A percentile compares a stretch with the other conserved stretches of the same genome.
Evolutionary conservation across 1,139 yeast species (phyloP).

Genomic region (Taphrina flavorubra): DNA sequence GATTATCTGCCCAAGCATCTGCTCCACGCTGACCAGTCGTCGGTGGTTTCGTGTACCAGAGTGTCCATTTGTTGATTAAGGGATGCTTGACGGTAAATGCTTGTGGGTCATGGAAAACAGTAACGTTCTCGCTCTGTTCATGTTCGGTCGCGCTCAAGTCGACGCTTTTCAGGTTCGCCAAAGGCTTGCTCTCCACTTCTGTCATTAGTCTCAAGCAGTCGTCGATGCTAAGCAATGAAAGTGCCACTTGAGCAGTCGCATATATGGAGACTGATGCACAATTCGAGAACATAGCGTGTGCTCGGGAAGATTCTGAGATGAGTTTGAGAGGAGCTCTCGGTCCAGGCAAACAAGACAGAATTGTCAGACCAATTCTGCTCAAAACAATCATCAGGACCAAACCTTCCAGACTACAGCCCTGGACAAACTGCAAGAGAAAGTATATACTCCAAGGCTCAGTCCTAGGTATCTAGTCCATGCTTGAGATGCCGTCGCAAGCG

Average conservation of each 20-base stretch:
- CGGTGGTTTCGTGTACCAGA: slow-evolving; percentile 97
- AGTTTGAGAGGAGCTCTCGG: slow-evolving; percentile 2
- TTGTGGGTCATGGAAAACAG: slow-evolving; percentile 70
- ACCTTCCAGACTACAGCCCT: no score
- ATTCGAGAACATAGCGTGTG: slow-evolving; percentile 14
- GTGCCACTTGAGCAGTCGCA: background rate
- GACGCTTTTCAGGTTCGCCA: slow-evolving; percentile 8
- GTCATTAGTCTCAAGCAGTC: slow-evolving; percentile 6
- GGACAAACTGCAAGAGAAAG: no score
- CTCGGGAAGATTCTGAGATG: slow-evolving; percentile 10
- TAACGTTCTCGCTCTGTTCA: slow-evolving; percentile 47
- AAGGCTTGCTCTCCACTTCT: slow-evolving; percentile 18
- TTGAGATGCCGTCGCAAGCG: no score
- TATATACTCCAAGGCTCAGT: no score
- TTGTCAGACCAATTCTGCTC: no score
- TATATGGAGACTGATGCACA: slow-evolving; percentile 1
- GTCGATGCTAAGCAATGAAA: background rate
- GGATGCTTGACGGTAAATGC: slow-evolving; percentile 88
- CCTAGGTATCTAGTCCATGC: no score
- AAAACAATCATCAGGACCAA: no score
- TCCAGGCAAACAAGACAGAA: no score
- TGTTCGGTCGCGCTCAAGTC: slow-evolving; percentile 20
- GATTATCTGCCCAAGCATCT: slow-evolving; percentile 76
- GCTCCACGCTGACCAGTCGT: slow-evolving; percentile 70
- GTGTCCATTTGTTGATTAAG: slow-evolving; percentile 89